phyloP scores from a whole-genome alignment of 768 basidiomycete species.

The Pleurotus ostreatus region DNA sequence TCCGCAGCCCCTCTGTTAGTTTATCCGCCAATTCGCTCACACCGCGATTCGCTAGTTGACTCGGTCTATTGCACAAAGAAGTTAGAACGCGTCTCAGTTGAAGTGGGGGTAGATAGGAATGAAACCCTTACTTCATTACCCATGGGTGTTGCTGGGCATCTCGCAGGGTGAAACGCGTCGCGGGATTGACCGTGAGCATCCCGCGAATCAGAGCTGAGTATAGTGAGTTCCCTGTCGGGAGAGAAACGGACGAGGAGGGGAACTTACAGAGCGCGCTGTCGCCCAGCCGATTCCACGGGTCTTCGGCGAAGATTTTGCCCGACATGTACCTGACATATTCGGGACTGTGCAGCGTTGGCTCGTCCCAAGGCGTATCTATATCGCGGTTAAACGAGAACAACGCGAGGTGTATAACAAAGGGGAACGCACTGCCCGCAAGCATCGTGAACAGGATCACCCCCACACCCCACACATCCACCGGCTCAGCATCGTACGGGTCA shows the following conservation, averaged over 20 bases:
- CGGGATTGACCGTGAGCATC: conserved; percentile 70
- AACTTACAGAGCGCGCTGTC: conserved; percentile 57
- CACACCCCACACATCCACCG: conserved; percentile 93
- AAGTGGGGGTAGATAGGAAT: background rate
- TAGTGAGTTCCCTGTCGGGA: background rate
- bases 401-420: background rate
- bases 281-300: conserved; percentile 75
- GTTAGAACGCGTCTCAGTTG: too few species aligned
- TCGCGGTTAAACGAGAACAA: background rate
- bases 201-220: conserved; percentile 67
- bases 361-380: conserved; percentile 96
- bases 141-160: conserved; percentile 58
- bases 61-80: conserved; percentile 40
- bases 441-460: conserved; percentile 94
- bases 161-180: conserved; percentile 58
- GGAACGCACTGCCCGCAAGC: conserved; percentile 76
- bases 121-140: conserved; percentile 53
- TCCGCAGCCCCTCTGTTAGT: conserved; percentile 64
- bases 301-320: conserved; percentile 68
- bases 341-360: conserved; percentile 73
- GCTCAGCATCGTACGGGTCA: conserved; percentile 80
- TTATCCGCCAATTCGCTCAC: conserved; percentile 57
- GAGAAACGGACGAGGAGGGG: conserved; percentile 2
- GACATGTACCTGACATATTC: conserved; percentile 77
- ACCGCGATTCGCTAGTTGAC: conserved; percentile 58